Percentiles rank a stretch among this genome's conserved stretches.
Evolutionary conservation across 2,329 filamentous ascomycete genomes (phyloP).

Genomic region (Phialemoniopsis sp.): DNA sequence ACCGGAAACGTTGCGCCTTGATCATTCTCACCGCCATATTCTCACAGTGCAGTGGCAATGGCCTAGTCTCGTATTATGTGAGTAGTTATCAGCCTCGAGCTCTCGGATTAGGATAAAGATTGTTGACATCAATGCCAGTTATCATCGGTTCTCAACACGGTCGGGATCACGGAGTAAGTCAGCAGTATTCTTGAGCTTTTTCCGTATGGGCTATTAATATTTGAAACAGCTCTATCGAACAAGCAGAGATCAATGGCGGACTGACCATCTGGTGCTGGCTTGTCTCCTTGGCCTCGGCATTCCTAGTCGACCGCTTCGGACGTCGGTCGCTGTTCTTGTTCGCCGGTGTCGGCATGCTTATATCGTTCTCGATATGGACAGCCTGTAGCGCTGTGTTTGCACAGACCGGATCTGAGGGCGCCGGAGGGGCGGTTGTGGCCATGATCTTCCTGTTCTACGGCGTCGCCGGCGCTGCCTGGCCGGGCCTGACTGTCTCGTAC

Average conservation of each 20-base stretch:
- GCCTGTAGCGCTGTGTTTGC: constrained; percentile 4
- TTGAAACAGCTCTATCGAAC: too few relatives aligned
- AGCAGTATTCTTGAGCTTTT: too few relatives aligned
- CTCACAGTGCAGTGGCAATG: constrained; percentile 15
- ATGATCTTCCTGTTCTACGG: constrained; percentile 31
- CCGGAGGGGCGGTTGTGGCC: constrained; percentile 19
- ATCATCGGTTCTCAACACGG: too few relatives aligned
- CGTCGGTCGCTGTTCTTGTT: constrained; percentile 13
- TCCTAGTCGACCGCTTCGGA: constrained; percentile 22
- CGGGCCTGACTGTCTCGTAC: constrained; percentile 35
- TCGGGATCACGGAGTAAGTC: too few relatives aligned
- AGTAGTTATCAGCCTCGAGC: too few relatives aligned
- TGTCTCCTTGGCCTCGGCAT: constrained; percentile 16
- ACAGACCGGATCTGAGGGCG: constrained; percentile 12
- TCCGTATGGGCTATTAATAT: too few relatives aligned
- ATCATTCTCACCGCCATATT: constrained; percentile 27
- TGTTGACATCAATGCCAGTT: too few relatives aligned
- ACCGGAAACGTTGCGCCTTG: constrained; percentile 6
- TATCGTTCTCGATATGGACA: constrained; percentile 19
- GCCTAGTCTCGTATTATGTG: constrained; percentile 7
- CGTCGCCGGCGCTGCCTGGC: constrained; percentile 29
- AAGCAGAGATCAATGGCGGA: constrained; percentile 3
- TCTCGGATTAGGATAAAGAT: too few relatives aligned
- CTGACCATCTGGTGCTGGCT: constrained; percentile 20
- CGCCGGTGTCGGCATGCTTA: constrained; percentile 16